phyloP scores from a whole-genome alignment of 164 flowering plant genomes.

The Vitis amurensis region DNA sequence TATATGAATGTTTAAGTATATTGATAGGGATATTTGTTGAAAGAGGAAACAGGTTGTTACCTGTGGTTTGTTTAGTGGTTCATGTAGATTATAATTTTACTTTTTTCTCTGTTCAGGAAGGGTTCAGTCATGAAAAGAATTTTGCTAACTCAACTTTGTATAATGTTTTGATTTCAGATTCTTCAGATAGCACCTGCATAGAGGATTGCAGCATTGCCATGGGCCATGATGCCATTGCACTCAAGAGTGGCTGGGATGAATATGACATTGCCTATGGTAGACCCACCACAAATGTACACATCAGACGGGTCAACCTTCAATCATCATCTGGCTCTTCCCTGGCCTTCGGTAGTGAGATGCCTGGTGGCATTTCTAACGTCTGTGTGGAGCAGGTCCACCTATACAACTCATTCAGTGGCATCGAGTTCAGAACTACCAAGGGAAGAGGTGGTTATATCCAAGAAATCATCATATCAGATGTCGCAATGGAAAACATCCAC shows the following conservation, averaged over 20 bases:
- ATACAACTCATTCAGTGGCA: slow-evolving; percentile 33
- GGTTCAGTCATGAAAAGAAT: not conserved
- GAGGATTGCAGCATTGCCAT: slow-evolving; percentile 36
- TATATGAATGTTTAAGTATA: no score
- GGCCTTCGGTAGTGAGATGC: slow-evolving; percentile 56
- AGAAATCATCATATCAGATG: slow-evolving; percentile 28
- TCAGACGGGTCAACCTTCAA: slow-evolving; percentile 32
- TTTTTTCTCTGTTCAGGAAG: not conserved
- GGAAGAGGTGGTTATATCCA: slow-evolving; percentile 47
- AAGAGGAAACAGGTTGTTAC: no score
- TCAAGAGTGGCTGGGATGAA: slow-evolving; percentile 63
- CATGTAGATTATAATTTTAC: not conserved
- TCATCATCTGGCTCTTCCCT: slow-evolving; percentile 37
- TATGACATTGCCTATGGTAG: slow-evolving; percentile 43
- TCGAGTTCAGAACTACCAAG: slow-evolving; percentile 32
- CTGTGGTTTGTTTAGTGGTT: not conserved
- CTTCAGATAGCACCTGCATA: slow-evolving; percentile 44
- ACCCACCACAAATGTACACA: slow-evolving; percentile 37
- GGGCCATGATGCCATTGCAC: slow-evolving; percentile 47
- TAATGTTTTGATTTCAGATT: slow-evolving; percentile 31
- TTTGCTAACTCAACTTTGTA: not conserved
- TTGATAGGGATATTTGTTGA: no score
- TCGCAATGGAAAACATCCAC: slow-evolving; percentile 25
- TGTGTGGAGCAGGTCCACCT: slow-evolving; percentile 30
- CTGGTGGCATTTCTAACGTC: slow-evolving; percentile 47